phyloP scores from a whole-genome alignment of 805 yeast genomes.

The Metschnikowia lunata region DNA sequence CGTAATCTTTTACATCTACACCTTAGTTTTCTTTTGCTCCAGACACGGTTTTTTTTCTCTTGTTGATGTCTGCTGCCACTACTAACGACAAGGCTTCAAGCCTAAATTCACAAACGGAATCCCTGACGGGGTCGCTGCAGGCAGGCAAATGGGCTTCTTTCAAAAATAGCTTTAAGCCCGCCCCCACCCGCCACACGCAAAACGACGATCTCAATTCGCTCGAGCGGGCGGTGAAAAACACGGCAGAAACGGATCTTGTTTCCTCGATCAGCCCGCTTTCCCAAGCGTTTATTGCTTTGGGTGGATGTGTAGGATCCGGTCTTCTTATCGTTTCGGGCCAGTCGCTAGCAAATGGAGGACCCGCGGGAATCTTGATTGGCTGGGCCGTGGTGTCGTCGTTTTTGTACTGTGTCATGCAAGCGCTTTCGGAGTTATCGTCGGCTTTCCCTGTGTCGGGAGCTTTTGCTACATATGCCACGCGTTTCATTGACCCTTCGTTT shows the following conservation, averaged over 20 bases:
- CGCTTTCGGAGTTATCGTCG: constrained; percentile 38
- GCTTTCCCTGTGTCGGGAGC: constrained; percentile 38
- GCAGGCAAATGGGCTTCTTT: constrained; percentile 11
- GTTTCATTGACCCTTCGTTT: constrained; percentile 42
- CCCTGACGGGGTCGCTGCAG: constrained; percentile 5
- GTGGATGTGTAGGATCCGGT: constrained; percentile 42
- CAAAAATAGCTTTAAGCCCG: constrained; percentile 15
- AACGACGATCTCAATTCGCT: constrained; percentile 10
- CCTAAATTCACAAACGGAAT: constrained; percentile 5
- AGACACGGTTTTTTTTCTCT: not conserved
- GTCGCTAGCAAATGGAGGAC: constrained; percentile 35
- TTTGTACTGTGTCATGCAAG: constrained; percentile 42
- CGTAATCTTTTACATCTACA: no score
- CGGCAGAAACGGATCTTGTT: constrained; percentile 11
- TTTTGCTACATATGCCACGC: constrained; percentile 37
- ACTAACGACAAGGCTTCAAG: constrained; percentile 6
- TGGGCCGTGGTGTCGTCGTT: constrained; percentile 39
- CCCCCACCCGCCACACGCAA: not conserved
- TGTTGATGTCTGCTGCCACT: constrained; percentile 4
- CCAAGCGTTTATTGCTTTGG: constrained; percentile 33
- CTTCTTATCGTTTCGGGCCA: constrained; percentile 38
- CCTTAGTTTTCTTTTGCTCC: not conserved
- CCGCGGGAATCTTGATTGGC: constrained; percentile 33
- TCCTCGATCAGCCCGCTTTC: constrained; percentile 16
- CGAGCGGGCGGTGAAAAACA: constrained; percentile 14